Percentiles rank a stretch among this genome's conserved stretches.
These are phyloP conservation scores for Lachnellula subtilissima DNA, from an alignment of 2,329 filamentous ascomycete species.

Conservation along the genomic window DNA sequence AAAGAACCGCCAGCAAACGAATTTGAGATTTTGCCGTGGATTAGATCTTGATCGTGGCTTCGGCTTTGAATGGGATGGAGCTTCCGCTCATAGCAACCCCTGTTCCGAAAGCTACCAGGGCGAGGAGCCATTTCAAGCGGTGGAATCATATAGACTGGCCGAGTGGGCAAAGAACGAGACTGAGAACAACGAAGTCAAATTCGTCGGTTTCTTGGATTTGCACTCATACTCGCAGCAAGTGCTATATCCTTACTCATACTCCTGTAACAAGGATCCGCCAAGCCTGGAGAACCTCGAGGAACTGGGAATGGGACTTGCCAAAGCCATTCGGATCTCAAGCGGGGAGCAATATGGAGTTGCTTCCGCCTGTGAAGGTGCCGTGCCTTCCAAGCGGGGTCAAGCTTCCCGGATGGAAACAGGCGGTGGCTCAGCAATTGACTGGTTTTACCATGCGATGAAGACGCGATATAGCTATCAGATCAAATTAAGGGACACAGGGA, in stretches of 20 bases:
- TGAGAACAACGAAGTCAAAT: conserved; percentile 61
- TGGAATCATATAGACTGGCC: conserved; percentile 70
- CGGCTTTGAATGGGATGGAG: conserved; percentile 76
- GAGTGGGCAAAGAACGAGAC: conserved; percentile 81
- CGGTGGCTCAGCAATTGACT: conserved; percentile 86
- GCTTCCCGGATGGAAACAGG: conserved; percentile 60
- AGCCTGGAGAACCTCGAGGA: conserved; percentile 90
- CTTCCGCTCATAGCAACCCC: conserved; percentile 64
- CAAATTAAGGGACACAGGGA: conserved; percentile 88
- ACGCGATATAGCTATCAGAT: conserved; percentile 88
- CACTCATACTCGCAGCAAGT: conserved; percentile 96
- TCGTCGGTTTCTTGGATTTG: conserved; percentile 83
- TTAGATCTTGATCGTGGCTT: conserved; percentile 87
- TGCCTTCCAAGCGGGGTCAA: conserved; percentile 34
- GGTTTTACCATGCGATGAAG: conserved; percentile 84
- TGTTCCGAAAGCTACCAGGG: conserved; percentile 91
- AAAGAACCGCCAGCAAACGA: conserved; percentile 84
- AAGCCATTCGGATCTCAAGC: conserved; percentile 77
- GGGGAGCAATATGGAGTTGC: conserved; percentile 72
- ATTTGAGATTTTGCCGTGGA: conserved; percentile 76
- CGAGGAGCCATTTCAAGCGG: conserved; percentile 73
- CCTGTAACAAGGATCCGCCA: conserved; percentile 71
- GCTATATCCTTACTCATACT: conserved; percentile 86
- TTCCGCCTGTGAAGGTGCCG: conserved; percentile 81
- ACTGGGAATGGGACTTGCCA: conserved; percentile 79